A percentile compares a stretch with the other conserved stretches of the same genome.
phyloP scores from a whole-genome alignment of 2,329 filamentous ascomycete species.

The Exophiala xenobiotica region DNA sequence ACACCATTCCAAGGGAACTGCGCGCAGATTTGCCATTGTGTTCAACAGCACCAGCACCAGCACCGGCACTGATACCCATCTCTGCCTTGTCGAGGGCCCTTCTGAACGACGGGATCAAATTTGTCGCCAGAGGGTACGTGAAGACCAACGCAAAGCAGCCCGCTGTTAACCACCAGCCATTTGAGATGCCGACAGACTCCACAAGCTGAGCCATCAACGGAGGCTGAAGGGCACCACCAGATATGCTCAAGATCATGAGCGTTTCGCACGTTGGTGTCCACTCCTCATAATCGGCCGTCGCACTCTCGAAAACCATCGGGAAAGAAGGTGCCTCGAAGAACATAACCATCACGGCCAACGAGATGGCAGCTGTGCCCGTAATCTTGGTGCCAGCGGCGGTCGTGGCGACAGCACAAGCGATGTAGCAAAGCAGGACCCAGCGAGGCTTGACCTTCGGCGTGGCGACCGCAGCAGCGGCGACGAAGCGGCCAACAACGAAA shows the following conservation, averaged over 20 bases:
- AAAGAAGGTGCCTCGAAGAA: slow-evolving; percentile 82
- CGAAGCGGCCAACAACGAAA: slow-evolving; percentile 71
- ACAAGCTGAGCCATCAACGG: slow-evolving; percentile 25
- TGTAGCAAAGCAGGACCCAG: slow-evolving; percentile 67
- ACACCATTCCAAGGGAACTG: neutral
- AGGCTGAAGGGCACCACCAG: slow-evolving; percentile 28
- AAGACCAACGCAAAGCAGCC: slow-evolving; percentile 26
- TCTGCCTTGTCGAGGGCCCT: slow-evolving; percentile 21
- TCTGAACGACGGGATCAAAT: slow-evolving; percentile 25
- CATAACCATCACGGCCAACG: slow-evolving; percentile 66
- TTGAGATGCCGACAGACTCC: slow-evolving; percentile 24
- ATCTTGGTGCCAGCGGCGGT: slow-evolving; percentile 51
- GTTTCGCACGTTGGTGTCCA: slow-evolving; percentile 29
- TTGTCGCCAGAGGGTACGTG: slow-evolving; percentile 22
- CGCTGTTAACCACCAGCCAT: slow-evolving; percentile 24
- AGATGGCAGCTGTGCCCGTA: slow-evolving; percentile 48
- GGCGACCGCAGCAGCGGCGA: slow-evolving; percentile 60
- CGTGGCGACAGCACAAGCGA: slow-evolving; percentile 62
- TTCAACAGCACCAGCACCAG: neutral
- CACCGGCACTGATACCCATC: slow-evolving; percentile 5
- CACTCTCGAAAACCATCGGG: slow-evolving; percentile 67
- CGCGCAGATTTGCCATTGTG: neutral
- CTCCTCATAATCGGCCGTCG: slow-evolving; percentile 23
- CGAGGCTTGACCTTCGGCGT: slow-evolving; percentile 63
- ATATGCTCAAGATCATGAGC: slow-evolving; percentile 28